A percentile compares a stretch with the other conserved stretches of the same genome.
Conservation (phyloP, 805 yeast species). For the Schwanniomyces occidentalis region DNA sequence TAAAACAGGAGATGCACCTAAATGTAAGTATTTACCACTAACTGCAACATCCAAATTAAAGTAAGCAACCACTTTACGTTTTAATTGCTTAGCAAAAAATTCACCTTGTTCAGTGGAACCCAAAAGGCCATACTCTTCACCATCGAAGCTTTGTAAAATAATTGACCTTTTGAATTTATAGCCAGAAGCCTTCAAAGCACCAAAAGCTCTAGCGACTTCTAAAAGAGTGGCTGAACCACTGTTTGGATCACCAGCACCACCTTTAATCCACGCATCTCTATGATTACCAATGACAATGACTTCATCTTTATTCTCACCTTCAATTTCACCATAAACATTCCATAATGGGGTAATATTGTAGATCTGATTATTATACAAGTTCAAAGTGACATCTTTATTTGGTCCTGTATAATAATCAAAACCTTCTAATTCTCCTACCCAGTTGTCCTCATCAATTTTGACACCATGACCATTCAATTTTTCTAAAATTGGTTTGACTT, state of each 20-base stretch:
- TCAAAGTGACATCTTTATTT: slow-evolving; percentile 32
- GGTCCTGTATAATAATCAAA: slow-evolving; percentile 43
- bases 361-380: slow-evolving; percentile 41
- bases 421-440: slow-evolving; percentile 43
- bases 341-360: slow-evolving; percentile 42
- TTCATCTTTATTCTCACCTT: slow-evolving; percentile 40
- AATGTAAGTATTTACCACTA: slow-evolving; percentile 48
- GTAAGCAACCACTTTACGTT: slow-evolving; percentile 48
- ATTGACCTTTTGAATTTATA: slow-evolving; percentile 40
- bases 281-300: slow-evolving; percentile 46
- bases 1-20: slow-evolving; percentile 60
- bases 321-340: slow-evolving; percentile 46
- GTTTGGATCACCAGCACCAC: slow-evolving; percentile 50
- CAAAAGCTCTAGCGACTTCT: slow-evolving; percentile 45
- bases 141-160: slow-evolving; percentile 41
- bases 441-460: slow-evolving; percentile 26
- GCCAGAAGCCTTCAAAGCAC: slow-evolving; percentile 36
- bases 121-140: slow-evolving; percentile 50
- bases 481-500: slow-evolving; percentile 43
- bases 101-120: slow-evolving; percentile 62
- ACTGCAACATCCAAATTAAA: slow-evolving; percentile 54
- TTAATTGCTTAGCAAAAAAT: slow-evolving; percentile 39
- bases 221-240: slow-evolving; percentile 45
- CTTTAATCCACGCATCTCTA: slow-evolving; percentile 49
- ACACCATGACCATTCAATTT: slow-evolving; percentile 40